Evolutionary conservation across 345 rosid genomes (phyloP).

Genomic region (Nasturtium officinale): DNA sequence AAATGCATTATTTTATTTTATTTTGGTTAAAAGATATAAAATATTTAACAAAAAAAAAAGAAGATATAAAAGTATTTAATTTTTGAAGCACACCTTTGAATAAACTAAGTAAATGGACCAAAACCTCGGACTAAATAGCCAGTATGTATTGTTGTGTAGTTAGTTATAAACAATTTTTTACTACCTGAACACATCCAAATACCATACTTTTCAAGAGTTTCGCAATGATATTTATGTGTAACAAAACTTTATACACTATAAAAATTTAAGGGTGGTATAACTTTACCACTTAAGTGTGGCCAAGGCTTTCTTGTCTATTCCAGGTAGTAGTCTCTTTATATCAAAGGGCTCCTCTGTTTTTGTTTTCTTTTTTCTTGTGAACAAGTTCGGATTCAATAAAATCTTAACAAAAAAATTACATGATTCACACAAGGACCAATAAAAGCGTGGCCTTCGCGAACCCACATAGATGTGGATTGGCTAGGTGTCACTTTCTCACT

Average conservation of each 20-base stretch:
- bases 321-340: too few relatives aligned
- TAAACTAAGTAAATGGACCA: neutral
- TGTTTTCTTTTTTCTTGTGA: too few relatives aligned
- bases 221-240: neutral
- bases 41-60: too few relatives aligned
- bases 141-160: neutral
- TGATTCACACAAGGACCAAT: conserved; percentile 20
- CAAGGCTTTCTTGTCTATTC: too few relatives aligned
- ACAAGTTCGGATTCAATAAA: too few relatives aligned
- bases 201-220: neutral
- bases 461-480: conserved; percentile 24
- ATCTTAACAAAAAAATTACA: neutral
- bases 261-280: neutral
- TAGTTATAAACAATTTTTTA: neutral
- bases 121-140: neutral
- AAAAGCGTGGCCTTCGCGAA: conserved; percentile 21
- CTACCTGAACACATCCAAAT: neutral
- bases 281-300: too few relatives aligned
- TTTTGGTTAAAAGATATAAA: too few relatives aligned
- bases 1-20: neutral
- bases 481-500: conserved; percentile 35
- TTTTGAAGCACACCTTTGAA: neutral
- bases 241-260: neutral
- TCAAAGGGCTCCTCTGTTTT: too few relatives aligned
- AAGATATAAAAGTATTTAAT: neutral